These are phyloP conservation scores for Candida broadrunensis DNA, from an alignment of 805 yeast species.

Conservation along the genomic window DNA sequence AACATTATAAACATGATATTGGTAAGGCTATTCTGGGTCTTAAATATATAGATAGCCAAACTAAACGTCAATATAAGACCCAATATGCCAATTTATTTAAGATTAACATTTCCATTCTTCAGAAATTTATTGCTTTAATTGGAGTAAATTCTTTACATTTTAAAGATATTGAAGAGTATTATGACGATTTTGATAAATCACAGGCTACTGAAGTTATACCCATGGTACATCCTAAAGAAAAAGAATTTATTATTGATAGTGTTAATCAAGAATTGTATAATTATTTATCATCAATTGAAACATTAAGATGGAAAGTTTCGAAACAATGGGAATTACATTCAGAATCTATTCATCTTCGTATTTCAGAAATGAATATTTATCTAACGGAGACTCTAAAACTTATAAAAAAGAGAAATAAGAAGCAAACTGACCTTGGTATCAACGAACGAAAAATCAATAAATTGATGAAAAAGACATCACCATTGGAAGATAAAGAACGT, in stretches of 20 bases:
- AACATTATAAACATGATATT: constrained; percentile 44
- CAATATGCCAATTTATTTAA: constrained; percentile 33
- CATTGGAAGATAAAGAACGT: constrained; percentile 37
- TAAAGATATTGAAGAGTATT: constrained; percentile 28
- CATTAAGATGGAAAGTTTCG: constrained; percentile 12
- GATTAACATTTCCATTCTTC: constrained; percentile 25
- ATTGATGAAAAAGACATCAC: constrained; percentile 26
- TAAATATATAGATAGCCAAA: constrained; percentile 31
- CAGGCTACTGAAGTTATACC: constrained; percentile 26
- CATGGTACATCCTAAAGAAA: constrained; percentile 37
- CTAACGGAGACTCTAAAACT: constrained; percentile 36
- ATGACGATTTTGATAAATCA: constrained; percentile 25
- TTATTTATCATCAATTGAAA: constrained; percentile 19
- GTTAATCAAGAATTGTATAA: constrained; percentile 24
- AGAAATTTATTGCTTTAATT: constrained; percentile 30
- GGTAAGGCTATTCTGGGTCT: constrained; percentile 42
- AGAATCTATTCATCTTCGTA: constrained; percentile 27
- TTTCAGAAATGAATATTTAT: constrained; percentile 37
- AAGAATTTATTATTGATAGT: constrained; percentile 18
- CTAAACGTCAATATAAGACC: constrained; percentile 17
- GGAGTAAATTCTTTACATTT: constrained; percentile 31
- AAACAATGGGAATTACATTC: constrained; percentile 22
- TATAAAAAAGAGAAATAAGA: constrained; percentile 43
- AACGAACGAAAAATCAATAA: constrained; percentile 36
- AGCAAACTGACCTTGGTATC: constrained; percentile 40